phyloP scores from a whole-genome alignment of 2,329 filamentous ascomycete genomes.

The Fusarium mundagurra region DNA sequence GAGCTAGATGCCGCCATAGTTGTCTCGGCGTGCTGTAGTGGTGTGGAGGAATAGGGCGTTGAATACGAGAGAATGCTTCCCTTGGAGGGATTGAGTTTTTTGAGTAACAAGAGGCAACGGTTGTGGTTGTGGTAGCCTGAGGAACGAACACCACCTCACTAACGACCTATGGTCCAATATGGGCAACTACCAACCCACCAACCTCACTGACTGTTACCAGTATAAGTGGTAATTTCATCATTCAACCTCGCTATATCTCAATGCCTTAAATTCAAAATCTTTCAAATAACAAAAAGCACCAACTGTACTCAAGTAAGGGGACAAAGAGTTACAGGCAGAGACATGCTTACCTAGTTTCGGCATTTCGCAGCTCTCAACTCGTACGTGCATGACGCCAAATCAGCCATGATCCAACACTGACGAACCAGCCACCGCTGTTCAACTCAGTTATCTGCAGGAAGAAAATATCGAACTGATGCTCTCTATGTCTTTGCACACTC shows the following conservation, averaged over 20 bases:
- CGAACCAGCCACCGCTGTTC: slow-evolving; percentile 8
- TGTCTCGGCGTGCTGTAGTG: slow-evolving; percentile 20
- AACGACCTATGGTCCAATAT: not conserved
- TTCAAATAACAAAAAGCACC: not conserved
- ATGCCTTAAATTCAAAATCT: not conserved
- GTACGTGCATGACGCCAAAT: slow-evolving; percentile 19
- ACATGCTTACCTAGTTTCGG: not conserved
- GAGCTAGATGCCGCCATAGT: slow-evolving; percentile 20
- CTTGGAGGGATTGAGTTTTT: slow-evolving; percentile 16
- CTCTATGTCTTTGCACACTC: not conserved
- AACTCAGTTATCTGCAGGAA: not conserved
- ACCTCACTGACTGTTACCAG: no score
- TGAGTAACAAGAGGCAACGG: not conserved
- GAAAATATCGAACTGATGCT: not conserved
- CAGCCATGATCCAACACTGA: slow-evolving; percentile 29
- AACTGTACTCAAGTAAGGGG: not conserved
- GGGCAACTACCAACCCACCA: not conserved
- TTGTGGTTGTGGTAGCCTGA: slow-evolving; percentile 12
- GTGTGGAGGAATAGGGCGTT: slow-evolving; percentile 32
- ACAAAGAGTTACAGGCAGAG: not conserved
- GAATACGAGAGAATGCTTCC: slow-evolving; percentile 42
- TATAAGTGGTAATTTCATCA: not conserved
- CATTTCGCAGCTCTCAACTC: slow-evolving; percentile 4
- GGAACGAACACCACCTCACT: slow-evolving; percentile 4
- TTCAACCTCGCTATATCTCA: not conserved